Evolutionary conservation across 495 filamentous ascomycete species (phyloP).

Genomic region (Neurospora hispaniola): DNA sequence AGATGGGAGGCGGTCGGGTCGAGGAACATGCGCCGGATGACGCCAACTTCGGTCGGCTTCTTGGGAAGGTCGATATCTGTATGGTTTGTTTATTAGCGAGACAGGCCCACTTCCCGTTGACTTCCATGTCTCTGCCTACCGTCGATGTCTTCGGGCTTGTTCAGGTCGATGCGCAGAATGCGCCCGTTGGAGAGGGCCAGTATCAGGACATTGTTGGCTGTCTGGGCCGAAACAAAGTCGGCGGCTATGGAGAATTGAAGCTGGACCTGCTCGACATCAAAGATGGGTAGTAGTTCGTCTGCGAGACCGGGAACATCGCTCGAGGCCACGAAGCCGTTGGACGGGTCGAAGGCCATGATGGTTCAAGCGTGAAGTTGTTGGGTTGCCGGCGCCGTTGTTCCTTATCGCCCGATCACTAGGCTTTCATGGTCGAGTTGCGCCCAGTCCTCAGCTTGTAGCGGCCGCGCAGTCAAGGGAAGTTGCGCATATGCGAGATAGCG

Average conservation of each 20-base stretch:
- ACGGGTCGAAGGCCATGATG: conserved; percentile 37
- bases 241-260: conserved; percentile 84
- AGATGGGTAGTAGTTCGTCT: conserved; percentile 65
- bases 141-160: conserved; percentile 89
- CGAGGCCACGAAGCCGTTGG: conserved; percentile 41
- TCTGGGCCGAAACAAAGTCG: conserved; percentile 92
- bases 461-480: neutral
- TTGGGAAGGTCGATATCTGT: conserved; percentile 97
- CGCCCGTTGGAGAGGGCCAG: conserved; percentile 79
- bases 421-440: neutral
- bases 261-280: conserved; percentile 82
- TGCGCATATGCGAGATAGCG: neutral
- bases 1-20: conserved; percentile 94
- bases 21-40: conserved; percentile 91
- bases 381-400: neutral
- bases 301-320: conserved; percentile 44
- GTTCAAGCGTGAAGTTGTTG: neutral
- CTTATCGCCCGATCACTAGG: neutral
- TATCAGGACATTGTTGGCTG: conserved; percentile 93
- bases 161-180: conserved; percentile 87
- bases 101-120: neutral
- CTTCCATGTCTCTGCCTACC: conserved; percentile 39
- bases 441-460: neutral
- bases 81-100: neutral
- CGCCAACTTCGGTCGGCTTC: conserved; percentile 76